A percentile compares a stretch with the other conserved stretches of the same genome.
Conservation (phyloP, 2,329 filamentous ascomycete species). For the Triangularia verruculosa region DNA sequence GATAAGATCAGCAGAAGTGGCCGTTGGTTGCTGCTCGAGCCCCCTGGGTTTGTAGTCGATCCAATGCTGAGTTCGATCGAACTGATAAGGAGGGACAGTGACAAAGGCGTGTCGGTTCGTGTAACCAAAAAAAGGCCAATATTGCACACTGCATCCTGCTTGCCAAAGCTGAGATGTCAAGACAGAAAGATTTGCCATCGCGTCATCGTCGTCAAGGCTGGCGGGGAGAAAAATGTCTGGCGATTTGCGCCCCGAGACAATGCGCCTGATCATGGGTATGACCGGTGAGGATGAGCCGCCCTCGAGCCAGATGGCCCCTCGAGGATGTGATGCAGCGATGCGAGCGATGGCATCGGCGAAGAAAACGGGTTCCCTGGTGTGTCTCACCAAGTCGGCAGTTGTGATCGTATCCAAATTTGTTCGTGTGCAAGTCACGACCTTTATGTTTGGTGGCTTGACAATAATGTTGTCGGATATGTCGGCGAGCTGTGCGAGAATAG, state of each 20-base stretch:
- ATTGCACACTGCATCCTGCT: constrained; percentile 18
- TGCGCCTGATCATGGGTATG: constrained; percentile 33
- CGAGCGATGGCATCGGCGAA: constrained; percentile 32
- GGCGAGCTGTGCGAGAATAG: not conserved
- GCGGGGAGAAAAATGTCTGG: constrained; percentile 9
- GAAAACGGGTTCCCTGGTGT: constrained; percentile 15
- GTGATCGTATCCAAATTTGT: not conserved
- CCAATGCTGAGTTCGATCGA: constrained; percentile 31
- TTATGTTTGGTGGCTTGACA: constrained; percentile 30
- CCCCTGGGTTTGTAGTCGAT: constrained; percentile 1
- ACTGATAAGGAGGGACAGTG: constrained; percentile 32
- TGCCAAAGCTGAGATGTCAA: constrained; percentile 23
- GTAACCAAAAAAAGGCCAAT: constrained; percentile 29
- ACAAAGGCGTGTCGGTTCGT: constrained; percentile 13
- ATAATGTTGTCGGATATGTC: constrained; percentile 30
- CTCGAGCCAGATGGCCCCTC: constrained; percentile 33
- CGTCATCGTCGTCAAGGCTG: not conserved
- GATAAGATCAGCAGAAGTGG: not conserved
- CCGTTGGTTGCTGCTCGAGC: not conserved
- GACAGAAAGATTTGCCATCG: not conserved
- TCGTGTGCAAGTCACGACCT: constrained; percentile 21
- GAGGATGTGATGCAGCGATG: constrained; percentile 23
- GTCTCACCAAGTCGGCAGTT: not conserved
- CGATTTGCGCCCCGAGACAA: constrained; percentile 14
- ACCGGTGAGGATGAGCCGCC: constrained; percentile 34